These are phyloP conservation scores for Capsella bursapastoris DNA, from an alignment of 345 rosid genomes.

Conservation along the genomic window DNA sequence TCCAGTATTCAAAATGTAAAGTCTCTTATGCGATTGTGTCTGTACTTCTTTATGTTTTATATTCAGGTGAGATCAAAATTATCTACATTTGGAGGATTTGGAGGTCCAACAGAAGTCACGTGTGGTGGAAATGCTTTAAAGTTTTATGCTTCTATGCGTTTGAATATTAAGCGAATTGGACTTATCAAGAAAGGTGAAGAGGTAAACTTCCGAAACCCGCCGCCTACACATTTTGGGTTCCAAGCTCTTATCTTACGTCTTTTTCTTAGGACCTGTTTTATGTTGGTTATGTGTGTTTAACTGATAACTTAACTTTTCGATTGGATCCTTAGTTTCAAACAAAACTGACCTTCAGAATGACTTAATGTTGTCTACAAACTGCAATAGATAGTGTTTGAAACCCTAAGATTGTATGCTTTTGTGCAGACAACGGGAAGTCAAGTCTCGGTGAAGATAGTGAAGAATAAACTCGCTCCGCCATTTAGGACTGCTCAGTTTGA, in stretches of 20 bases:
- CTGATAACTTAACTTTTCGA: background rate
- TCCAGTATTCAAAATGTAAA: background rate
- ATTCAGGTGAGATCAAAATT: slow-evolving; percentile 87
- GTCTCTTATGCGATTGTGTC: background rate
- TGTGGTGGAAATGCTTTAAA: slow-evolving; percentile 99
- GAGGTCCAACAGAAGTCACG: slow-evolving; percentile 94
- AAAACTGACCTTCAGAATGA: slow-evolving; percentile 1
- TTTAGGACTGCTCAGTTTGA: slow-evolving; percentile 83
- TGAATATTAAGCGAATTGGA: slow-evolving; percentile 72
- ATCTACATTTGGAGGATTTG: slow-evolving; percentile 88
- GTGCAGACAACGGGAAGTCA: slow-evolving; percentile 73
- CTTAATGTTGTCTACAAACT: slow-evolving; percentile 1
- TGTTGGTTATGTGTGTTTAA: slow-evolving; percentile 14
- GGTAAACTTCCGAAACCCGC: slow-evolving; percentile 47
- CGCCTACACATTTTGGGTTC: slow-evolving; percentile 4
- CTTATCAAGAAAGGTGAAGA: slow-evolving; percentile 90
- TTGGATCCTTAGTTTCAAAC: slow-evolving; percentile 6
- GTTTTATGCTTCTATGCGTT: slow-evolving; percentile 95
- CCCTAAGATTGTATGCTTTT: slow-evolving; percentile 18
- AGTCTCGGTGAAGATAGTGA: slow-evolving; percentile 82
- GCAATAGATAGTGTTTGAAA: slow-evolving; percentile 27
- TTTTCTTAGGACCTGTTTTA: background rate
- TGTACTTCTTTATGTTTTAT: background rate
- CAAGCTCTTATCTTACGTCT: slow-evolving; percentile 3
- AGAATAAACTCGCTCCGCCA: slow-evolving; percentile 97